A percentile compares a stretch with the other conserved stretches of the same genome.
phyloP scores from a whole-genome alignment of 1,284 basidiomycete species.

The Malassezia japonica region DNA sequence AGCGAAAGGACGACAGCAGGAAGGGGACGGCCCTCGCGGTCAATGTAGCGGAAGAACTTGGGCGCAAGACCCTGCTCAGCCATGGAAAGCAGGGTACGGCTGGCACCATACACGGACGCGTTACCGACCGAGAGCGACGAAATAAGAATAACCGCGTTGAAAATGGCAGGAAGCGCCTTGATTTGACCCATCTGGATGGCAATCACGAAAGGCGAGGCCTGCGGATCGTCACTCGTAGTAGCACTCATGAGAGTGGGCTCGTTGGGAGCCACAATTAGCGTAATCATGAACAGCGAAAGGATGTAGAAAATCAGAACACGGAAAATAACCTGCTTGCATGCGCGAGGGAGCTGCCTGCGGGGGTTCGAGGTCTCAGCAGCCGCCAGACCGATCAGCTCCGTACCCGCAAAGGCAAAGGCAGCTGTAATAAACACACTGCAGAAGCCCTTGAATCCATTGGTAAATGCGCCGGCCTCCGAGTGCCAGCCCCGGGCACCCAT shows the following conservation, averaged over 20 bases:
- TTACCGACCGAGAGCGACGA: slow-evolving; percentile 50
- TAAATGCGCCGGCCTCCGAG: slow-evolving; percentile 41
- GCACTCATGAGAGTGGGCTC: slow-evolving; percentile 19
- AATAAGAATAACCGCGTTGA: slow-evolving; percentile 52
- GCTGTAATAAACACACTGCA: slow-evolving; percentile 28
- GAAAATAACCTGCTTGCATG: slow-evolving; percentile 50
- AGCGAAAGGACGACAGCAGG: slow-evolving; percentile 48
- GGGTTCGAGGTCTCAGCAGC: slow-evolving; percentile 55
- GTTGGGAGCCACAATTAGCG: slow-evolving; percentile 52
- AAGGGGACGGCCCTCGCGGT: slow-evolving; percentile 53
- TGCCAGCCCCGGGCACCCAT: slow-evolving; percentile 24
- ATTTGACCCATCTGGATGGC: slow-evolving; percentile 50
- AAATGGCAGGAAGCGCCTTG: slow-evolving; percentile 50
- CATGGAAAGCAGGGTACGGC: slow-evolving; percentile 47
- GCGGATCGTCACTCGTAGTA: slow-evolving; percentile 45
- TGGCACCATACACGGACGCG: slow-evolving; percentile 49
- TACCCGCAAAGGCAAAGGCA: slow-evolving; percentile 32
- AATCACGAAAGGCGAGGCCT: slow-evolving; percentile 53
- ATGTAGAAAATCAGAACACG: slow-evolving; percentile 53
- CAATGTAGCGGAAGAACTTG: slow-evolving; percentile 49
- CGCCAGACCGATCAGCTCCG: slow-evolving; percentile 59
- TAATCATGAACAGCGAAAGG: slow-evolving; percentile 54
- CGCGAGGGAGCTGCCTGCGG: slow-evolving; percentile 50
- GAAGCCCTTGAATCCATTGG: slow-evolving; percentile 33
- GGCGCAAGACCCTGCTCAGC: slow-evolving; percentile 50